These are phyloP conservation scores for Yamadazyma laniorum DNA, from an alignment of 805 yeast genomes.

Conservation along the genomic window DNA sequence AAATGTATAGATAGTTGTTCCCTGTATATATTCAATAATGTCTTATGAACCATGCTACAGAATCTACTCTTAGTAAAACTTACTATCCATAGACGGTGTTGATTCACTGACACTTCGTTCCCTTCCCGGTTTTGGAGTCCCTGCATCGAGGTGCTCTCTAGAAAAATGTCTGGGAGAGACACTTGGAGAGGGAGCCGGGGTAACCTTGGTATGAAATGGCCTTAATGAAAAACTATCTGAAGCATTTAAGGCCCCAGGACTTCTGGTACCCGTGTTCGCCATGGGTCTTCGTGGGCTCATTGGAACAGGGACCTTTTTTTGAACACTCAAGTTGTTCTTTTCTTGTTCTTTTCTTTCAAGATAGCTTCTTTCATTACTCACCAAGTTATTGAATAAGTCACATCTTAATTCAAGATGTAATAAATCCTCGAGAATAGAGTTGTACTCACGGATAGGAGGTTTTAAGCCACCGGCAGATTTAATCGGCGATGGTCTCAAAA, in stretches of 20 bases:
- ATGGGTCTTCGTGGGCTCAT: slow-evolving; percentile 12
- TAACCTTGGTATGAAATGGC: slow-evolving; percentile 40
- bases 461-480: slow-evolving; percentile 37
- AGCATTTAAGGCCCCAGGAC: slow-evolving; percentile 15
- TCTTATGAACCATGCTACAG: not conserved
- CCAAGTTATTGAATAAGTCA: slow-evolving; percentile 20
- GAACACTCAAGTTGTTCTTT: slow-evolving; percentile 20
- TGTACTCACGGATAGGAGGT: slow-evolving; percentile 35
- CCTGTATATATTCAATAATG: not conserved
- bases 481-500: slow-evolving; percentile 39
- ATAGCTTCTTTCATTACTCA: slow-evolving; percentile 27
- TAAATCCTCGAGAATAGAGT: slow-evolving; percentile 26
- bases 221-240: slow-evolving; percentile 37
- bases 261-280: slow-evolving; percentile 7
- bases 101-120: slow-evolving; percentile 19
- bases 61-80: slow-evolving; percentile 24
- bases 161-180: slow-evolving; percentile 31
- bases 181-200: slow-evolving; percentile 41
- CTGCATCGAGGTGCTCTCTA: slow-evolving; percentile 6
- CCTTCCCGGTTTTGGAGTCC: slow-evolving; percentile 5
- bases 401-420: slow-evolving; percentile 23
- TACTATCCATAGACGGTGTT: slow-evolving; percentile 26
- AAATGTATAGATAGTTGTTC: not conserved
- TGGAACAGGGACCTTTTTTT: slow-evolving; percentile 18
- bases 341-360: slow-evolving; percentile 31